phyloP scores from a whole-genome alignment of 768 basidiomycete genomes.

The Candolleomyces aberdarensis region DNA sequence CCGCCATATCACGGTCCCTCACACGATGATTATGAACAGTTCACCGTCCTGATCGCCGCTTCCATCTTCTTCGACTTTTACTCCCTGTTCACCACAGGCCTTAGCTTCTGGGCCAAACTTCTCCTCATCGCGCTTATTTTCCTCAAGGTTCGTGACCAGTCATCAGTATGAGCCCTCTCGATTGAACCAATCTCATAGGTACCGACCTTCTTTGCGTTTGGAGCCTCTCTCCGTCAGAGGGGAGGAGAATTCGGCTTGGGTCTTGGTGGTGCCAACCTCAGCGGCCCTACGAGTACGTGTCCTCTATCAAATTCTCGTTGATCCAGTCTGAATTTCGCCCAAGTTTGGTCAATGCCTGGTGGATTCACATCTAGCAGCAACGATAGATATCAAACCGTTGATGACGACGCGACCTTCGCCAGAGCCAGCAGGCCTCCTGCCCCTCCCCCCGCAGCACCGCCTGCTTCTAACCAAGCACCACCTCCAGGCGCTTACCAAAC shows the following conservation, averaged over 20 bases:
- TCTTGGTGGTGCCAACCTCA: conserved; percentile 42
- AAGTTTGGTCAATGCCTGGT: conserved; percentile 80
- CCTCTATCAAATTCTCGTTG: conserved; percentile 2
- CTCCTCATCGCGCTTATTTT: conserved; percentile 50
- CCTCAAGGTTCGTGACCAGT: not conserved
- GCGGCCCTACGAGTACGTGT: conserved; percentile 55
- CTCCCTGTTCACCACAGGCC: conserved; percentile 59
- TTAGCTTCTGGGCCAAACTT: conserved; percentile 52
- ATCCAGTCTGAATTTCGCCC: not conserved
- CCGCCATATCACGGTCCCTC: conserved; percentile 3
- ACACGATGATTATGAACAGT: conserved; percentile 35
- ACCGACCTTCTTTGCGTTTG: conserved; percentile 55
- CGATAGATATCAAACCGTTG: conserved; percentile 62
- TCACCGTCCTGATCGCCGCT: conserved; percentile 56
- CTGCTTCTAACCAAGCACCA: conserved; percentile 18
- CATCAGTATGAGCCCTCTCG: not conserved
- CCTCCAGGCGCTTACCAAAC: conserved; percentile 43
- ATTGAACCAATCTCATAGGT: conserved; percentile 33
- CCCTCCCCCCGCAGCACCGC: conserved; percentile 21
- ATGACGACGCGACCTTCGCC: conserved; percentile 42
- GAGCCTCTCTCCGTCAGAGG: conserved; percentile 51
- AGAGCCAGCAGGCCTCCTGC: conserved; percentile 20
- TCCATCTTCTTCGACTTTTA: conserved; percentile 70
- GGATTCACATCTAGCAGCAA: conserved; percentile 55
- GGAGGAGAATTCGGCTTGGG: conserved; percentile 52